phyloP scores from a whole-genome alignment of 2,329 filamentous ascomycete species.

The Keithomyces neogunnii region DNA sequence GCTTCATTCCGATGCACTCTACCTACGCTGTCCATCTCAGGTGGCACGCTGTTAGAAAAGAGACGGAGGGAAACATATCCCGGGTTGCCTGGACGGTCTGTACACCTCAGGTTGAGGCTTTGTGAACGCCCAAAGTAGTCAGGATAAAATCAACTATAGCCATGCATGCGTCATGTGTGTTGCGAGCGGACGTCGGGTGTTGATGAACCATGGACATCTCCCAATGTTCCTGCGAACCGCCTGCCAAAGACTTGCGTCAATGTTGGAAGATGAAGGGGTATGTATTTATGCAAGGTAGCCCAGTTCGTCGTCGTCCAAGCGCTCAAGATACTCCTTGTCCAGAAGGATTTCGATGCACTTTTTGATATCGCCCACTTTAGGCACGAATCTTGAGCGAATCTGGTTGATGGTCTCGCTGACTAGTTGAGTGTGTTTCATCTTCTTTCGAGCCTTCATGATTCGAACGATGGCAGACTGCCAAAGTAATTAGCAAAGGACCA shows the following conservation, averaged over 20 bases:
- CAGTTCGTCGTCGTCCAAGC: slow-evolving; percentile 86
- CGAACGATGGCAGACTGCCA: slow-evolving; percentile 89
- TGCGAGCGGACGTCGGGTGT: not conserved
- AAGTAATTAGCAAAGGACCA: slow-evolving; percentile 15
- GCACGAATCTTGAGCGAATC: slow-evolving; percentile 86
- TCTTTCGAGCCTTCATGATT: slow-evolving; percentile 99
- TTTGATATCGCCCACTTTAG: slow-evolving; percentile 93
- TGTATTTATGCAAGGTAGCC: slow-evolving; percentile 77
- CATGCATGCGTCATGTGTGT: not conserved
- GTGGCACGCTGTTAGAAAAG: not conserved
- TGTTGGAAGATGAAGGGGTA: not conserved
- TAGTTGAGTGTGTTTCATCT: slow-evolving; percentile 93
- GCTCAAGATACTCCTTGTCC: slow-evolving; percentile 98
- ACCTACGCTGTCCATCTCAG: not conserved
- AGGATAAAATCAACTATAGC: too few relatives aligned
- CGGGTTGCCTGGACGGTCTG: too few relatives aligned
- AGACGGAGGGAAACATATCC: too few relatives aligned
- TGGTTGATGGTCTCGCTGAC: slow-evolving; percentile 94
- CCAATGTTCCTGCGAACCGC: too few relatives aligned
- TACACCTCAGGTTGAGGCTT: too few relatives aligned
- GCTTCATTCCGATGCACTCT: not conserved
- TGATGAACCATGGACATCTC: too few relatives aligned
- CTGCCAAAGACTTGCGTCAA: too few relatives aligned
- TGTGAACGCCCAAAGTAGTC: too few relatives aligned
- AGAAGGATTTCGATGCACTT: slow-evolving; percentile 98